Evolutionary conservation across 495 filamentous ascomycete genomes (phyloP).

Genomic region (Penicillium ochrochloron): DNA sequence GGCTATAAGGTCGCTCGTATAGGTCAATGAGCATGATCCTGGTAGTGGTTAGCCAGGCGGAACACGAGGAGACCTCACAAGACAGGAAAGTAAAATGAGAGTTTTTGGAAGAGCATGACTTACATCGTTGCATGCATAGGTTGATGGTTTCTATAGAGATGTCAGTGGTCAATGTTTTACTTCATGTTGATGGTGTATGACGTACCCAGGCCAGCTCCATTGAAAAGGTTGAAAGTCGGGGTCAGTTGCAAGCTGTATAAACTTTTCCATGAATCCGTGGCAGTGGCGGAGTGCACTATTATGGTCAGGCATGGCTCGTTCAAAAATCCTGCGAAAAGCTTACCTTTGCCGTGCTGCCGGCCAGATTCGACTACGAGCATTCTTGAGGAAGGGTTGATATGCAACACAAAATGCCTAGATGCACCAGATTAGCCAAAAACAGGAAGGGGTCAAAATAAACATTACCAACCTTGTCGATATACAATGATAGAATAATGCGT

Average conservation of each 20-base stretch:
- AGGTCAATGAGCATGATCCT: conserved; percentile 62
- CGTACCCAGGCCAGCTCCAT: conserved; percentile 61
- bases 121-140: conserved; percentile 61
- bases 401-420: conserved; percentile 55
- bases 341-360: conserved; percentile 57
- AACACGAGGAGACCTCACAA: neutral
- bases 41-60: conserved; percentile 1
- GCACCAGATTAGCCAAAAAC: neutral
- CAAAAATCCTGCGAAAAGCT: neutral
- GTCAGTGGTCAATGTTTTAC: conserved; percentile 9
- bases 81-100: neutral
- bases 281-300: conserved; percentile 57
- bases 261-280: conserved; percentile 60
- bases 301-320: conserved; percentile 17
- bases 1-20: conserved; percentile 54
- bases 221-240: conserved; percentile 60
- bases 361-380: conserved; percentile 59
- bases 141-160: conserved; percentile 49
- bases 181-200: neutral
- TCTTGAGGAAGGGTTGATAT: conserved; percentile 61
- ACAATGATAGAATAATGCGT: conserved; percentile 48
- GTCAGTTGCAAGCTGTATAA: conserved; percentile 56
- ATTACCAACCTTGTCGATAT: conserved; percentile 48
- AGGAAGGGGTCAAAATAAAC: neutral
- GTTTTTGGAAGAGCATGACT: neutral